Percentiles rank a stretch among this genome's conserved stretches.
Conservation (phyloP, 257 asterid genomes). For the Petunia secreta region DNA sequence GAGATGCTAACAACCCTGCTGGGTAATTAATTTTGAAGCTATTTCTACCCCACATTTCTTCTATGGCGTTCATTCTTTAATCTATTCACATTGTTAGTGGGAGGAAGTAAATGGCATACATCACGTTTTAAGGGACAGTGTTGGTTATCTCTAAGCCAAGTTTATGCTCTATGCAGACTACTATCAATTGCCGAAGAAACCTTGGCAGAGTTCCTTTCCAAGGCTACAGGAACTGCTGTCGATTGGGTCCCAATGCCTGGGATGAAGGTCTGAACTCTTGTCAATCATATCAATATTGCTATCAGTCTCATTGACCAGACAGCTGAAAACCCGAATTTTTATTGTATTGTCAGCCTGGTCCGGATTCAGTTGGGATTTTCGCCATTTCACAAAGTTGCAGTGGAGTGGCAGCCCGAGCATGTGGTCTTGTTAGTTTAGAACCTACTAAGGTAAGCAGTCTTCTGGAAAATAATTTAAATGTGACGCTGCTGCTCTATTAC, state of each 20-base stretch:
- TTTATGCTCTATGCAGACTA: conserved; percentile 59
- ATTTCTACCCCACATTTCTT: not conserved
- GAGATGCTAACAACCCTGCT: conserved; percentile 96
- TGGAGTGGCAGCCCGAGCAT: conserved; percentile 99
- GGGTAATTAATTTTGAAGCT: conserved; percentile 56
- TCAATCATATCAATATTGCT: not conserved
- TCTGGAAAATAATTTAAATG: not conserved
- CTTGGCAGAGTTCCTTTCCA: conserved; percentile 98
- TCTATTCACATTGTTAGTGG: not conserved
- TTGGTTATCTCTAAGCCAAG: not conserved
- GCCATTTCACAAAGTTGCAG: conserved; percentile 89
- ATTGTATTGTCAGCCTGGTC: conserved; percentile 89
- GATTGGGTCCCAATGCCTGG: conserved; percentile 99
- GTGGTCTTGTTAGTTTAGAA: conserved; percentile 97
- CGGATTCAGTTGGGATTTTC: conserved; percentile 99
- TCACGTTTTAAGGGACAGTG: not conserved
- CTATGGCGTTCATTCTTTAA: not conserved
- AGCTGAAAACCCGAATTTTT: conserved; percentile 25
- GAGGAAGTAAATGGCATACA: not conserved
- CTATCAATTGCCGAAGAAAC: conserved; percentile 98
- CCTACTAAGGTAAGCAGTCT: conserved; percentile 69
- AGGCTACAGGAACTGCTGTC: conserved; percentile 99
- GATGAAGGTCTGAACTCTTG: conserved; percentile 74
- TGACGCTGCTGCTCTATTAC: not conserved
- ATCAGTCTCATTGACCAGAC: not conserved